These are phyloP conservation scores for Fistulinella prunicolor DNA, from an alignment of 768 basidiomycete species.

Conservation along the genomic window DNA sequence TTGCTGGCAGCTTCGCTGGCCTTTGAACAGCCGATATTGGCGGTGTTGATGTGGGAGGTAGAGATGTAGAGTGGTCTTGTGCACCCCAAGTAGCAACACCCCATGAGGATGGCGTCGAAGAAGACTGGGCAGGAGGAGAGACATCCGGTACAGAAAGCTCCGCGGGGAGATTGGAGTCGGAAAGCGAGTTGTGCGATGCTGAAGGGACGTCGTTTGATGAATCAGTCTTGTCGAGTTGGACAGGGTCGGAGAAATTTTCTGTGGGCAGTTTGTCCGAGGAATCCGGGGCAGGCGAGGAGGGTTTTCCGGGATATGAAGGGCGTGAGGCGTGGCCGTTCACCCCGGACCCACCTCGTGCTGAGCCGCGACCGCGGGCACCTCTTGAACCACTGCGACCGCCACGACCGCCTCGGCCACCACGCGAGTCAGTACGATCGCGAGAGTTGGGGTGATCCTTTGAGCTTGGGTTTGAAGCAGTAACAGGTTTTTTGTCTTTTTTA, in stretches of 20 bases:
- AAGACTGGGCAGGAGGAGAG: conserved; percentile 10
- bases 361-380: conserved; percentile 40
- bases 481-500: conserved; percentile 82
- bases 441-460: conserved; percentile 44
- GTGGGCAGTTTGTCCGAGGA: conserved; percentile 24
- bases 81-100: conserved; percentile 32
- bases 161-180: conserved; percentile 7
- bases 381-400: conserved; percentile 58
- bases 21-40: conserved; percentile 22
- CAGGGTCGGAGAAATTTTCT: conserved; percentile 21
- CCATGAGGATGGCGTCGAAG: conserved; percentile 34
- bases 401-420: conserved; percentile 61
- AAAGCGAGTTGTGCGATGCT: conserved; percentile 13
- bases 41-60: conserved; percentile 21
- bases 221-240: conserved; percentile 13
- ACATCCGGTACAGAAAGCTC: conserved; percentile 16
- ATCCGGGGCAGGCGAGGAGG: conserved; percentile 34
- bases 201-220: conserved; percentile 13
- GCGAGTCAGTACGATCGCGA: conserved; percentile 39
- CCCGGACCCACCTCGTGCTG: conserved; percentile 35
- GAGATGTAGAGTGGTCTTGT: conserved; percentile 39
- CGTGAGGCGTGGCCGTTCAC: conserved; percentile 35
- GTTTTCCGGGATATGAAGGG: conserved; percentile 22
- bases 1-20: conserved; percentile 58
- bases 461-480: conserved; percentile 36